Evolutionary conservation across 2,329 filamentous ascomycete species (phyloP), one percentile per base, ranked within the genome.

Genomic region (Ilyonectria mors-panacis): DNA sequence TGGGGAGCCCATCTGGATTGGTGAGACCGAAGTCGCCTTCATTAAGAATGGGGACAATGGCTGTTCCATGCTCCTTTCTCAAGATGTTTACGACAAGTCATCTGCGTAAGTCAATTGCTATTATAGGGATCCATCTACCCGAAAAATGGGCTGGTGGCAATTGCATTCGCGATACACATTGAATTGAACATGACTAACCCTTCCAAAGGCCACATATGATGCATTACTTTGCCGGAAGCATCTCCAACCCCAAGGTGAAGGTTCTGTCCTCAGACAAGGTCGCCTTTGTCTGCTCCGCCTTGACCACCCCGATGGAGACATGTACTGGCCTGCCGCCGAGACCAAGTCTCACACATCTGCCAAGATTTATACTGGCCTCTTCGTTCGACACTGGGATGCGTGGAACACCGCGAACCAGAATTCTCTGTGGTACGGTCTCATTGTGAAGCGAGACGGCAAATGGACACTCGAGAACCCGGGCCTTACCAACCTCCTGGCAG

Each of bases 341-440:
- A 82, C 87, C 69, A 89, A 90, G 75, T 83, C 87, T 2, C 81
- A 85, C 26, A 91, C 91, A 21, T 88, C 89, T 4, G 94, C 89
- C 30, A 91, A 88, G 73, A 86, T 94, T 23, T 96, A 96, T 79
- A 89, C 89, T 21, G 89, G 87, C 54, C 87, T 95, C 28, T 96
- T 93, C 75, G 92, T 93, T 30, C 88, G 94, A 15, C 93, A 97
- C 76, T 97, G 94, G 94, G 93, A 97, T 77, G 80, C 86, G n/a
- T 97, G 92, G 81, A 84, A 90, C 28, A 89, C 87, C 1, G 87
- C 90, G 51, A 91, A 93, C 74, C 89, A 87, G 68, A 92, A 91
- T 74, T 87, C 92, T 2, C 85, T 97, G 30, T 96, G 92, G 86
- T 93, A 93, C 33, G 91, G 91, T 35, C 86, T 87, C 6, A 78